Evolutionary conservation across 352 stramenopile genomes (phyloP), one percentile per base, ranked within the genome.

Genomic region (Phytopythium oedochilum): DNA sequence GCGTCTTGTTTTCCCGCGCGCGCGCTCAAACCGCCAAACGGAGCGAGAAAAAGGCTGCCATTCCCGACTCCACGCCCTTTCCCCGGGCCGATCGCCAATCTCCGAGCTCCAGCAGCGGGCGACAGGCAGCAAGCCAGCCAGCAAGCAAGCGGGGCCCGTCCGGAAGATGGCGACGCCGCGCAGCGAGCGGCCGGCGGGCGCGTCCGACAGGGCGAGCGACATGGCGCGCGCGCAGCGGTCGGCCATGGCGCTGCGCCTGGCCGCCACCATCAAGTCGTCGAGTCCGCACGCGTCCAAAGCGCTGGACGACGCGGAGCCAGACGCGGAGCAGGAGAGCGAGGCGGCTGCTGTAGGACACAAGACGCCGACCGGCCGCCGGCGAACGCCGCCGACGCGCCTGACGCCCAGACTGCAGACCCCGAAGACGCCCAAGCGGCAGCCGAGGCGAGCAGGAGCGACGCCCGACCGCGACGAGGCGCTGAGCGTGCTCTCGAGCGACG

Each of bases 401-500:
- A 17, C 3, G 12, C 3, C 6, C 5, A 42, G 36, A 14, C 36
- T 9, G 17, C 36, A 42, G 8, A 2, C 6, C 9, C 1, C 8
- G 17, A 42, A 18, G 10, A 36, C 32, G 32, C 32, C 32, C 2
- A 36, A 2, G 15, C 42, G 14, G 5, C 42, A 14, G 42, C n/a
- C n/a, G n/a, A n/a, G n/a, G n/a, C n/a, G n/a, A n/a, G n/a, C n/a
- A n/a, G n/a, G n/a, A n/a, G n/a, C n/a, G 11, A 47, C 40, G 22
- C 58, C 53, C 20, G 59, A 65, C n/a, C 36, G 28, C 31, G 67
- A 71, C 4, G 76, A 84, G n/a, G 43, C 59, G 44, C 53, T 84
- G 26, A 86, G 71, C 44, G 63, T 86, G 34, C 73, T 86, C 43
- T 86, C 75, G 10, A 71, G 63, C 36, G 71, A 86, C 40, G 64